Evolutionary conservation across 2,329 filamentous ascomycete genomes (phyloP), one percentile per base, ranked within the genome.

Genomic region (Graphilbum ipis-grandicollis): DNA sequence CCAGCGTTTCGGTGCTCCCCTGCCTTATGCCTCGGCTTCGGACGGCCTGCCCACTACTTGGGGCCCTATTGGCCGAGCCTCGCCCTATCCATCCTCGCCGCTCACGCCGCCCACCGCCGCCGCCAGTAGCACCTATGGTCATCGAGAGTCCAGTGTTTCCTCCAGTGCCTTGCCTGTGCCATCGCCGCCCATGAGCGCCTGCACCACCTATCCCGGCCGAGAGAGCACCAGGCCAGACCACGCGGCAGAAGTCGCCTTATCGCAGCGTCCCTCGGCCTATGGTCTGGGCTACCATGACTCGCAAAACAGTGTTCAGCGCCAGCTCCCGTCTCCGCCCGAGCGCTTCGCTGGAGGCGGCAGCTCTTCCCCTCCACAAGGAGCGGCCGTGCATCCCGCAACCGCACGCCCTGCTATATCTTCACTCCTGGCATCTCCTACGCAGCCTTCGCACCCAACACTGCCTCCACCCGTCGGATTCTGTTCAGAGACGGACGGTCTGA

Each of bases 71-170:
- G 6, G 8, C 26, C 38, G 34, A 10, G n/a, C 30, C 15, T 6
- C 36, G 19, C 21, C 36, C 2, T 38, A 38, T 23, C 36, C 36
- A 6, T 41, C 36, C 1, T 36, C 34, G 2, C 33, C 31, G 2
- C 14, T 36, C 12, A 28, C 15, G 18, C 10, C 21, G 10, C 21
- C 21, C 5, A 10, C 10, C 6, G 21, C 21, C 21, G 21, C 21
- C 21, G 15, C 17, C 14, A 32, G 34, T 9, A 34, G n/a, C n/a
- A n/a, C n/a, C n/a, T n/a, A n/a, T n/a, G n/a, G n/a, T n/a, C n/a
- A n/a, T n/a, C n/a, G n/a, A n/a, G n/a, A n/a, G n/a, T n/a, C n/a
- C n/a, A n/a, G n/a, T n/a, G n/a, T n/a, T n/a, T n/a, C n/a, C n/a
- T n/a, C n/a, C n/a, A n/a, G n/a, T n/a, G n/a, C n/a, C n/a, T n/a